These are phyloP conservation scores for Leccinum boreale DNA, from an alignment of 768 basidiomycete genomes.

Conservation along the genomic window DNA sequence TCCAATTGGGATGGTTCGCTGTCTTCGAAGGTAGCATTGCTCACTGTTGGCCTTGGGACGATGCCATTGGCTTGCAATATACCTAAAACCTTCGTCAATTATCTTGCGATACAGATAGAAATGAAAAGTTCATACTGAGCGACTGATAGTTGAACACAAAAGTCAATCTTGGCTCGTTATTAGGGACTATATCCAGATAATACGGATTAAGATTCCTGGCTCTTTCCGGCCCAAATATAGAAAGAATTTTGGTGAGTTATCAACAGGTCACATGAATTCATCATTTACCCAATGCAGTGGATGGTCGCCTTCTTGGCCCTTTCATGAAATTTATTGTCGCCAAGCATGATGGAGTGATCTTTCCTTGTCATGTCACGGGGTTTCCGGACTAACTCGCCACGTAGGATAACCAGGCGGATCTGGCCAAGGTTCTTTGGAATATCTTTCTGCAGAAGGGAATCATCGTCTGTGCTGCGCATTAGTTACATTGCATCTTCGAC, in stretches of 20 bases:
- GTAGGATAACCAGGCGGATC: conserved; percentile 3
- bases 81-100: not conserved
- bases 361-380: not conserved
- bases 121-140: too few relatives aligned
- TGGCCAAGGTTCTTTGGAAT: conserved; percentile 13
- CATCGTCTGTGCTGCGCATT: conserved; percentile 15
- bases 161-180: not conserved
- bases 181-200: not conserved
- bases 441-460: conserved; percentile 9
- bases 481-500: not conserved
- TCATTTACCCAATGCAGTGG: not conserved
- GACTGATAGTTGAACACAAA: not conserved
- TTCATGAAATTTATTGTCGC: not conserved
- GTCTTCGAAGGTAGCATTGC: not conserved
- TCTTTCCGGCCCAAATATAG: not conserved
- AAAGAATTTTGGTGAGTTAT: not conserved
- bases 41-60: not conserved
- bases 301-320: not conserved
- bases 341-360: not conserved
- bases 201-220: not conserved
- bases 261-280: not conserved
- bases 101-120: not conserved
- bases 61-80: not conserved
- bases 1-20: not conserved
- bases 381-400: not conserved